Evolutionary conservation across 441 rosid genomes (phyloP).

Genomic region (Pelargonium myrrhifolium): DNA sequence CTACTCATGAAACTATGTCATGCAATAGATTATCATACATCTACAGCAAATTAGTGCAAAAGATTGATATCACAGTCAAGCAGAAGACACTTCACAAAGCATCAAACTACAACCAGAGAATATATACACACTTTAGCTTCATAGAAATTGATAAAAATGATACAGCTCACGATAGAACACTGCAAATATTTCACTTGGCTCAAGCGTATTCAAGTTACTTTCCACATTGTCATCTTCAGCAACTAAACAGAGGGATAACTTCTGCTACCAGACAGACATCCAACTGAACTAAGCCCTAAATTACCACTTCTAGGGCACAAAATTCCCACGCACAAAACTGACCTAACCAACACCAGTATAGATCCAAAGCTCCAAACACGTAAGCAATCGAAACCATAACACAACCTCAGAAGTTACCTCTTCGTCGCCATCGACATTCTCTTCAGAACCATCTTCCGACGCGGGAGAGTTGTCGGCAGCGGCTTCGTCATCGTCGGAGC

Average conservation of each 20-base stretch:
- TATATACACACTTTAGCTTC: background rate
- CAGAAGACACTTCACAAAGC: background rate
- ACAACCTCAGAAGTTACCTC: constrained; percentile 27
- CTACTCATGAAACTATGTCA: too few relatives aligned
- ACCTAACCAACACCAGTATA: background rate
- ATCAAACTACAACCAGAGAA: background rate
- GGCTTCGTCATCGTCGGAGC: constrained; percentile 37
- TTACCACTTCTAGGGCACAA: background rate
- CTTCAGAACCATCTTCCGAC: constrained; percentile 36
- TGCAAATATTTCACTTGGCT: too few relatives aligned
- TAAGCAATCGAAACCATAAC: background rate
- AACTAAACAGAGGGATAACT: background rate
- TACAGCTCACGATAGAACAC: too few relatives aligned
- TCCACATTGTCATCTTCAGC: background rate
- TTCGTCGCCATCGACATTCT: constrained; percentile 40
- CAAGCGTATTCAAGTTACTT: background rate
- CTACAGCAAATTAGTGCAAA: too few relatives aligned
- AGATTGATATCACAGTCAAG: too few relatives aligned
- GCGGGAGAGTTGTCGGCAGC: constrained; percentile 27
- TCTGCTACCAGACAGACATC: background rate
- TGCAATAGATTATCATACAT: background rate
- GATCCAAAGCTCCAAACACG: constrained; percentile 2
- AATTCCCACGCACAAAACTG: background rate
- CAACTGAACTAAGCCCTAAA: background rate
- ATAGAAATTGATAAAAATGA: background rate